Conservation (phyloP, 2,329 filamentous ascomycete genomes). For the Canariomyces notabilis region DNA sequence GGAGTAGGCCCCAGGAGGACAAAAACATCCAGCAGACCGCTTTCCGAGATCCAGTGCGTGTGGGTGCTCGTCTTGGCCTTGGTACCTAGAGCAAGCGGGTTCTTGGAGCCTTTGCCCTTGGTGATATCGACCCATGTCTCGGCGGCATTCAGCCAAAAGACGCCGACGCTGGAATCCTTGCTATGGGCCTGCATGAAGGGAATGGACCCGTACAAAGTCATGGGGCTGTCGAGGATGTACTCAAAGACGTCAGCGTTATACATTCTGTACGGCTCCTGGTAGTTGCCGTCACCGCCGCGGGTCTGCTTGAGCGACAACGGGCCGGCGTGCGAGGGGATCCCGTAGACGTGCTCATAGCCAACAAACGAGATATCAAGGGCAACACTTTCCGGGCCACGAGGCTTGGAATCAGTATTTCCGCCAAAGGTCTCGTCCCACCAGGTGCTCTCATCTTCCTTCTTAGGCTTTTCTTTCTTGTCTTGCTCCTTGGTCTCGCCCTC, state of each 20-base stretch:
- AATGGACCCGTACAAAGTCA: constrained; percentile 97
- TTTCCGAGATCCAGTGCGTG: constrained; percentile 96
- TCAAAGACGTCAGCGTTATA: constrained; percentile 98
- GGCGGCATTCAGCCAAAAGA: constrained; percentile 96
- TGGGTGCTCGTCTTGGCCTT: constrained; percentile 68
- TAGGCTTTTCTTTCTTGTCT: constrained; percentile 36
- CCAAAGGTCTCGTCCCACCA: constrained; percentile 99
- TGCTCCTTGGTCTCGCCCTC: constrained; percentile 49
- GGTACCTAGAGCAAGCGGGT: constrained; percentile 71
- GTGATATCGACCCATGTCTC: constrained; percentile 97
- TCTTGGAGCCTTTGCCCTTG: constrained; percentile 68
- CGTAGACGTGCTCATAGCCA: constrained; percentile 87
- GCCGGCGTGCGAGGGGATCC: constrained; percentile 89
- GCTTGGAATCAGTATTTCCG: constrained; percentile 91
- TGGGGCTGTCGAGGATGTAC: constrained; percentile 93
- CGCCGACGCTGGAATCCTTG: constrained; percentile 86
- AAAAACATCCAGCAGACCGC: constrained; percentile 84
- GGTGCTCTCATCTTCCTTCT: constrained; percentile 73
- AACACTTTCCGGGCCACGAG: constrained; percentile 88
- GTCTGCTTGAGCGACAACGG: constrained; percentile 86
- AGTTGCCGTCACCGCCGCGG: constrained; percentile 78
- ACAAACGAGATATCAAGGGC: constrained; percentile 88
- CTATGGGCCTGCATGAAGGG: constrained; percentile 97
- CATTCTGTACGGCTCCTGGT: constrained; percentile 83
- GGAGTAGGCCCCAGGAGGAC: constrained; percentile 89